These are phyloP conservation scores for Yamadazyma takamatsuzukensis DNA, from an alignment of 805 yeast genomes.

Conservation along the genomic window DNA sequence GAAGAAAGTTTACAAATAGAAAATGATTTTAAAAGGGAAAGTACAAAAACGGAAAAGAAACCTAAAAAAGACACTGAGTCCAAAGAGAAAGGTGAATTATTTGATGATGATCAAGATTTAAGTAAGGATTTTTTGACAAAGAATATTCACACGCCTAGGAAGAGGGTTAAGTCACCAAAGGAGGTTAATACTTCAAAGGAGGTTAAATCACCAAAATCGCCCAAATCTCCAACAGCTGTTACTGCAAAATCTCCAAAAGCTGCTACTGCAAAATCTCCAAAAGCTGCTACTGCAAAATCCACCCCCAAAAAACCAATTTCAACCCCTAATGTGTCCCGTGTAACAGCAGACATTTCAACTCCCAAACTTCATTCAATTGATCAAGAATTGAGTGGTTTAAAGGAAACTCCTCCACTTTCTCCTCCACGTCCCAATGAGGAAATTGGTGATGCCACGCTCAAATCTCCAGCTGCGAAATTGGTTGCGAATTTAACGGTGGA, in stretches of 20 bases:
- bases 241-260: neutral
- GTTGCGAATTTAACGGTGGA: slow-evolving; percentile 9
- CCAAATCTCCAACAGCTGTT: slow-evolving; percentile 2
- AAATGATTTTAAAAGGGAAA: neutral
- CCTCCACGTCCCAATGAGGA: no score
- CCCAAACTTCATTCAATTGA: no score
- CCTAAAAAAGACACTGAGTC: slow-evolving; percentile 2
- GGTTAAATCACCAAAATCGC: neutral
- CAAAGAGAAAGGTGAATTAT: slow-evolving; percentile 4
- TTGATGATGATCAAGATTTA: slow-evolving; percentile 6
- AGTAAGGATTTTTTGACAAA: slow-evolving; percentile 3
- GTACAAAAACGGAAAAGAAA: neutral
- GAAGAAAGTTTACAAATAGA: neutral
- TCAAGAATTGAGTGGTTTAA: no score
- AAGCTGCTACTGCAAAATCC: neutral
- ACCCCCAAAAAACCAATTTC: slow-evolving; percentile 2
- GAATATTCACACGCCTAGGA: slow-evolving; percentile 1
- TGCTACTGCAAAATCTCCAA: neutral
- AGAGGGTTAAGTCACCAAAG: slow-evolving; percentile 1
- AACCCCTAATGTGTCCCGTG: no score
- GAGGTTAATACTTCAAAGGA: neutral
- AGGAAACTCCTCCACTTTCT: no score
- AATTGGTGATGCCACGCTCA: neutral
- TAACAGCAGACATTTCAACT: no score
- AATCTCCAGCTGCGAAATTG: neutral